phyloP scores from a whole-genome alignment of 441 rosid species.

The Omphalea diandra region DNA sequence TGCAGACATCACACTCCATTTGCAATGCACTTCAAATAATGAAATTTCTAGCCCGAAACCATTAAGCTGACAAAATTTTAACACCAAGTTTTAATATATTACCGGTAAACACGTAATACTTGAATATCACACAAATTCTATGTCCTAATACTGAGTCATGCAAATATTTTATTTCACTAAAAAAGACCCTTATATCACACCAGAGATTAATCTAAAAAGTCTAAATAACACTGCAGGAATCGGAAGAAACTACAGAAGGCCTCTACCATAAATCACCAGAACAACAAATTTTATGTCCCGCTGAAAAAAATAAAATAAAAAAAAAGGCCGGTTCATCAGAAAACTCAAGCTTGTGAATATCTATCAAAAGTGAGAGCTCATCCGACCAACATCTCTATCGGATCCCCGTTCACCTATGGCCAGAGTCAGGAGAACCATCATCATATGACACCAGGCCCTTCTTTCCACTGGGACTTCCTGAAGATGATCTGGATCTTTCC shows the following conservation, averaged over 20 bases:
- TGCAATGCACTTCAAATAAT: no score
- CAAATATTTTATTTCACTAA: constrained; percentile 6
- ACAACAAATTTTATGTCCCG: not conserved
- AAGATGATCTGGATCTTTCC: constrained; percentile 64
- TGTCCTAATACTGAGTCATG: not conserved
- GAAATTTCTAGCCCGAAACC: no score
- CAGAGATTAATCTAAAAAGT: constrained; percentile 4
- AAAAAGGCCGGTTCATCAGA: constrained; percentile 1
- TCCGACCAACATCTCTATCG: not conserved
- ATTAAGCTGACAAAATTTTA: no score
- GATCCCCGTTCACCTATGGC: constrained; percentile 25
- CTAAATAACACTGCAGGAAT: not conserved
- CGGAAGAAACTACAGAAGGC: not conserved
- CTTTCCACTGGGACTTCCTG: constrained; percentile 53
- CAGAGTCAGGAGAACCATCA: constrained; percentile 61
- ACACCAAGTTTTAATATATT: no score
- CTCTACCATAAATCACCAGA: not conserved
- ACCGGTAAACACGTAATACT: no score
- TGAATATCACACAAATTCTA: no score
- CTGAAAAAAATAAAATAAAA: not conserved
- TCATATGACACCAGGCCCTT: constrained; percentile 80
- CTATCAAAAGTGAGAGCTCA: not conserved
- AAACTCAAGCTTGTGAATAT: not conserved
- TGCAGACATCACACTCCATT: no score
- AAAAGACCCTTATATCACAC: constrained; percentile 14